A percentile compares a stretch with the other conserved stretches of the same genome.
phyloP scores from a whole-genome alignment of 768 basidiomycete genomes.

The Amanita rubescens region DNA sequence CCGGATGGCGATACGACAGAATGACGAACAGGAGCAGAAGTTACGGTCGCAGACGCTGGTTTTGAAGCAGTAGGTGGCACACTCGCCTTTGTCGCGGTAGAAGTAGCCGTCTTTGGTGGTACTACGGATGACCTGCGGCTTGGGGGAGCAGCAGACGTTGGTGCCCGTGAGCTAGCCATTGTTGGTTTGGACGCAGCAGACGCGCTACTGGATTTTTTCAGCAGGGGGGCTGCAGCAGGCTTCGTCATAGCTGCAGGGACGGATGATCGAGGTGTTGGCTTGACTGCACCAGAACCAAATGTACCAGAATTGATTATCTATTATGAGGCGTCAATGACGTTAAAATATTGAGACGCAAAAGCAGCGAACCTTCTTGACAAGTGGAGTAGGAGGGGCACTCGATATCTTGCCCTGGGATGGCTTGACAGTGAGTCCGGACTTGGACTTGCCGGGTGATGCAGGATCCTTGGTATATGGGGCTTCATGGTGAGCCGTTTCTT shows the following conservation, averaged over 20 bases:
- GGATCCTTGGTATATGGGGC: background rate
- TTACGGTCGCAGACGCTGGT: slow-evolving; percentile 23
- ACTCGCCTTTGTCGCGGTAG: slow-evolving; percentile 27
- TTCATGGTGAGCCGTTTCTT: too few relatives aligned
- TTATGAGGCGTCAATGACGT: slow-evolving; percentile 7
- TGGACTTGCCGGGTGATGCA: background rate
- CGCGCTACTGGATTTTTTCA: slow-evolving; percentile 35
- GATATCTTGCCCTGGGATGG: slow-evolving; percentile 33
- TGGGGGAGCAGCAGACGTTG: slow-evolving; percentile 27
- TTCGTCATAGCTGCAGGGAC: slow-evolving; percentile 24
- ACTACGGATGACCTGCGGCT: slow-evolving; percentile 39
- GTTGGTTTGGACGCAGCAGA: slow-evolving; percentile 28
- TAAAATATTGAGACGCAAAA: slow-evolving; percentile 8
- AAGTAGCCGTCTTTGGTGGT: slow-evolving; percentile 28
- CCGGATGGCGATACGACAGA: slow-evolving; percentile 52
- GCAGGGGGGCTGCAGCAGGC: slow-evolving; percentile 21
- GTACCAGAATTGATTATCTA: slow-evolving; percentile 63
- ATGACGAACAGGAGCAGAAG: slow-evolving; percentile 30
- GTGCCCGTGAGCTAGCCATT: slow-evolving; percentile 24
- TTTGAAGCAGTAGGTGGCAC: slow-evolving; percentile 34
- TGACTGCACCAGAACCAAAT: slow-evolving; percentile 52
- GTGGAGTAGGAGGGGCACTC: slow-evolving; percentile 42
- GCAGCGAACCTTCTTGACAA: slow-evolving; percentile 58
- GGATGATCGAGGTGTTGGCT: slow-evolving; percentile 22
- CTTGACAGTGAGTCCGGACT: background rate